phyloP scores from a whole-genome alignment of 2,329 filamentous ascomycete genomes.

The Knufia petricola region DNA sequence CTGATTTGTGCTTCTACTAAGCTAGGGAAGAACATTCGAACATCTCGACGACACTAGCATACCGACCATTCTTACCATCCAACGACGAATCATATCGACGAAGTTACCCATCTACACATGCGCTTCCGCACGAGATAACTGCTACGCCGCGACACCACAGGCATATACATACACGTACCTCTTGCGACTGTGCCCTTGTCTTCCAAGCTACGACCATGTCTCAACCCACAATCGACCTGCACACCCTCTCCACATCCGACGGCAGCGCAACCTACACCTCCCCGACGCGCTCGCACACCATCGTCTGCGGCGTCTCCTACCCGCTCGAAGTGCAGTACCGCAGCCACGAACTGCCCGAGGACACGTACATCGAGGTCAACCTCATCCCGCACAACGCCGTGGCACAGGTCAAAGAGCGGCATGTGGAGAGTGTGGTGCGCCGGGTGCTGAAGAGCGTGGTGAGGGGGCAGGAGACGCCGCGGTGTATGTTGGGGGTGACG shows the following conservation, averaged over 20 bases:
- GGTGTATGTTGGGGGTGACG: constrained; percentile 35
- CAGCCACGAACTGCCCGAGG: constrained; percentile 83
- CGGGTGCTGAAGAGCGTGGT: constrained; percentile 31
- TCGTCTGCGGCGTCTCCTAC: constrained; percentile 82
- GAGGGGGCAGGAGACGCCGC: constrained; percentile 35
- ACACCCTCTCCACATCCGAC: constrained; percentile 16
- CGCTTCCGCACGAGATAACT: too few species aligned
- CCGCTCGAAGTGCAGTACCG: constrained; percentile 75
- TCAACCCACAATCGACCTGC: constrained; percentile 15
- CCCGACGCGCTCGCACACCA: constrained; percentile 61
- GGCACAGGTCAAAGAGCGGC: constrained; percentile 72
- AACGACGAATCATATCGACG: too few species aligned
- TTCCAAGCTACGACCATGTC: not conserved
- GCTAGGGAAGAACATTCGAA: too few species aligned
- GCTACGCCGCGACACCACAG: too few species aligned
- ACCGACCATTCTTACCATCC: too few species aligned
- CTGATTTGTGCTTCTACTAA: too few species aligned
- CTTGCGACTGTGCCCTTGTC: too few species aligned
- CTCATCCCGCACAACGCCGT: constrained; percentile 77
- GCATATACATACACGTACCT: too few species aligned
- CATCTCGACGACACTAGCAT: too few species aligned
- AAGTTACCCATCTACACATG: too few species aligned
- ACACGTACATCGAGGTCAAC: constrained; percentile 81
- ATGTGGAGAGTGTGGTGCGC: constrained; percentile 56
- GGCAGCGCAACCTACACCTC: constrained; percentile 21